Evolutionary conservation across 2,329 filamentous ascomycete genomes (phyloP), one percentile per base, ranked within the genome.

Genomic region (Cercospora sp.): DNA sequence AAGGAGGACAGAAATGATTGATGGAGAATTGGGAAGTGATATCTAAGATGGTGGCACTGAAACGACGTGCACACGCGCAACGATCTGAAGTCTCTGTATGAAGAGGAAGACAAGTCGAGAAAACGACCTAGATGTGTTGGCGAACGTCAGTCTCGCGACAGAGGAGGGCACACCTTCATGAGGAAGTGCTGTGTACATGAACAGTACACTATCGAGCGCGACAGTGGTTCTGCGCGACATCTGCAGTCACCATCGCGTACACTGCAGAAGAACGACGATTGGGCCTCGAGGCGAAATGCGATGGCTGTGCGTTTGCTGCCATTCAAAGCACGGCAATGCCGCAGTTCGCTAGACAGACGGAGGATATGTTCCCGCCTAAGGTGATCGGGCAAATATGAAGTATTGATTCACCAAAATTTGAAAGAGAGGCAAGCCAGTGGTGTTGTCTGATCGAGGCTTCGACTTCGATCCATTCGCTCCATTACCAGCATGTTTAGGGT

Each of bases 1-100:
- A 77, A 58, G 73, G 73, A 26, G 75, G 76, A 8, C 70, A 79
- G 73, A 77, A 79, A 68, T 78, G 69, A 75, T 59, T 30, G 28
- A 28, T 28, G 4, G 23, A 28, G 10, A 9, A 28, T n/a, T 23
- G 23, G 3, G 6, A 5, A 8, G 12, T 28, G 48, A n/a, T n/a
- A 16, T 55, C 12, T 6, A 26, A 55, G 23, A 55, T 16, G 13
- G 20, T n/a, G 48, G 18, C 3, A 23, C 18, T 8, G 5, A 12
- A 48, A 42, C 36, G 16, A 42, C 6, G 36, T 8, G 16, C 16
- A 42, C 13, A 6, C 16, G 36, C 16, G 13, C 36, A 2, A 42
- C 13, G 36, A n/a, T n/a, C 6, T 42, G 36, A n/a, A 42, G 36
- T 8, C 16, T 42, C 16, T 42, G 16, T 5, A 8, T 8, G 16